Percentiles rank a stretch among this genome's conserved stretches.
phyloP scores from a whole-genome alignment of 2,329 filamentous ascomycete genomes.

The Claviceps sp. region DNA sequence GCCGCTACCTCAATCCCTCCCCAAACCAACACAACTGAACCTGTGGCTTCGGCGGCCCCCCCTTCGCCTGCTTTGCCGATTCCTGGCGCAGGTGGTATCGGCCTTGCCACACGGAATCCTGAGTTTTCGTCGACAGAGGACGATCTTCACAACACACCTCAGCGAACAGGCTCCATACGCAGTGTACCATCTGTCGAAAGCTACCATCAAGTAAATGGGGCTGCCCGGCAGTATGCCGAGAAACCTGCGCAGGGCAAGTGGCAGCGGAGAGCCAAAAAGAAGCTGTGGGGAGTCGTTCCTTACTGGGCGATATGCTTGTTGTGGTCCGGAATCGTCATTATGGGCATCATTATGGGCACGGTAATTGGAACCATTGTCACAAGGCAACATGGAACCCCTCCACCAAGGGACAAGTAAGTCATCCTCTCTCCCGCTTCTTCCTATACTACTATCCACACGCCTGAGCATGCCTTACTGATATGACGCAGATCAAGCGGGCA shows the following conservation, averaged over 20 bases:
- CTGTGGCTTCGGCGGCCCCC: not conserved
- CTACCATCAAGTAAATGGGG: constrained; percentile 40
- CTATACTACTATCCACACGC: not conserved
- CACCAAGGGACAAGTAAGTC: constrained; percentile 13
- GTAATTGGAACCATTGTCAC: constrained; percentile 23
- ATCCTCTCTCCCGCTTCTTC: not conserved
- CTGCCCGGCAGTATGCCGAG: constrained; percentile 30
- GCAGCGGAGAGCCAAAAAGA: constrained; percentile 39
- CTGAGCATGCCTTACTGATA: not conserved
- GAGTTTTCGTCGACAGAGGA: constrained; percentile 46
- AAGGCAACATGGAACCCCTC: constrained; percentile 4
- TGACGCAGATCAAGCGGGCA: constrained; percentile 11
- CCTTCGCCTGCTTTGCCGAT: constrained; percentile 16
- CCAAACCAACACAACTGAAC: not conserved
- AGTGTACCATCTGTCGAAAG: constrained; percentile 31
- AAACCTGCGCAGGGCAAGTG: constrained; percentile 36
- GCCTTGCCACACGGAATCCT: constrained; percentile 46
- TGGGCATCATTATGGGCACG: constrained; percentile 42
- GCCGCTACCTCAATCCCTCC: constrained; percentile 3
- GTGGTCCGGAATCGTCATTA: constrained; percentile 32
- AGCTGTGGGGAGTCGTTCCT: constrained; percentile 44
- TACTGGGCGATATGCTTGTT: constrained; percentile 47
- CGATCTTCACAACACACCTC: constrained; percentile 32
- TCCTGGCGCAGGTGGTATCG: constrained; percentile 47
- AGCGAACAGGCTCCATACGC: constrained; percentile 31